phyloP scores from a whole-genome alignment of 2,329 filamentous ascomycete species.

The Fusarium sp. region DNA sequence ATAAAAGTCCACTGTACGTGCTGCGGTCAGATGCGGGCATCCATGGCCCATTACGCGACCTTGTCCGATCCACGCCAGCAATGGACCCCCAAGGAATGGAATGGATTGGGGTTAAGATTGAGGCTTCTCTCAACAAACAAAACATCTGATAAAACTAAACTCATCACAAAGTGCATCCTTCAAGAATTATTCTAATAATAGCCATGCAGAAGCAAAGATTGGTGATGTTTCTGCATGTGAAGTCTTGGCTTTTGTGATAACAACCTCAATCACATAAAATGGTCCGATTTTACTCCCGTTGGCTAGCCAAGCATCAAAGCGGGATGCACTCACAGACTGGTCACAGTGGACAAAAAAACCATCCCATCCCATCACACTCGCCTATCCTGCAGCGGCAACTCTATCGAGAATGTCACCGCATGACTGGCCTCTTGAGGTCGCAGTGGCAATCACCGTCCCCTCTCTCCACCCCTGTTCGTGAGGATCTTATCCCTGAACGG shows the following conservation, averaged over 20 bases:
- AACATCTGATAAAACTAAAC: background rate
- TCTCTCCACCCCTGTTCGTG: background rate
- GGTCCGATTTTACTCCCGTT: constrained; percentile 4
- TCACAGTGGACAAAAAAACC: background rate
- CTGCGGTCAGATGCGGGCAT: constrained; percentile 1
- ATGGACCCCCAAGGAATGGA: background rate
- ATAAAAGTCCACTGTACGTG: background rate
- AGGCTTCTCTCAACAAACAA: background rate
- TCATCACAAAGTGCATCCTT: background rate
- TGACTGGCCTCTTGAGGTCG: background rate
- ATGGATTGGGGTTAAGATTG: background rate
- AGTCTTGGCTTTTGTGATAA: constrained; percentile 9
- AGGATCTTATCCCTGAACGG: constrained; percentile 3
- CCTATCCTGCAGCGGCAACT: constrained; percentile 25
- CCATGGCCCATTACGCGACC: constrained; percentile 8
- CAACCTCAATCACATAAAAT: constrained; percentile 2
- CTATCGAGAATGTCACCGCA: constrained; percentile 24
- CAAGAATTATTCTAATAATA: constrained; percentile 24
- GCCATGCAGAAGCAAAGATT: background rate
- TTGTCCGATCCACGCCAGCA: constrained; percentile 7
- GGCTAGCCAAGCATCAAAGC: constrained; percentile 1
- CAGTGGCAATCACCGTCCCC: background rate
- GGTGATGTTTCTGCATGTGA: background rate
- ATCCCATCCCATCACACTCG: background rate
- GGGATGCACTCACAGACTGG: background rate